These are phyloP conservation scores for Cadophora luteo-olivacea DNA, from an alignment of 2,329 filamentous ascomycete genomes.

Conservation along the genomic window DNA sequence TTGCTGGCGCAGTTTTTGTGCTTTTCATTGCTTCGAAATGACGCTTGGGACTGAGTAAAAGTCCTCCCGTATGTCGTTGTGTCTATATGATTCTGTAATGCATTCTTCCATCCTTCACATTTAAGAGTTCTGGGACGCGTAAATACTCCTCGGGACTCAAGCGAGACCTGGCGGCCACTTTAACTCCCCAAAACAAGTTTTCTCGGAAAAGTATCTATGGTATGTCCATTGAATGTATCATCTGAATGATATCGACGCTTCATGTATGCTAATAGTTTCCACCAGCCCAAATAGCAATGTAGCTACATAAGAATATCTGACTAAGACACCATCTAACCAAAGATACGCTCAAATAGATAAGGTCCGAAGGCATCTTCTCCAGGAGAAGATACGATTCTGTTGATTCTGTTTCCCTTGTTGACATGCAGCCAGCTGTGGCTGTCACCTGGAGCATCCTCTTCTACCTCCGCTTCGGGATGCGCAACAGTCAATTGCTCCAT, in stretches of 20 bases:
- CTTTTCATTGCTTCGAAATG: no score
- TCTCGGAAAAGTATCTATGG: neutral
- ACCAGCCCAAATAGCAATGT: neutral
- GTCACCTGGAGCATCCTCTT: slow-evolving; percentile 71
- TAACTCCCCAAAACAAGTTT: no score
- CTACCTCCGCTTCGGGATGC: slow-evolving; percentile 50
- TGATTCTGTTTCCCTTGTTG: slow-evolving; percentile 79
- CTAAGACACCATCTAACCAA: slow-evolving; percentile 32
- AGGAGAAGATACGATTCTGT: slow-evolving; percentile 73
- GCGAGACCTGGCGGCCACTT: no score
- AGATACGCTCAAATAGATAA: slow-evolving; percentile 67
- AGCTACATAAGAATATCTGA: neutral
- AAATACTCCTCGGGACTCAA: no score
- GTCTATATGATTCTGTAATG: no score
- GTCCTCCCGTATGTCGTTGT: no score
- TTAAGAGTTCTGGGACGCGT: no score
- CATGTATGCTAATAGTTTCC: slow-evolving; percentile 10
- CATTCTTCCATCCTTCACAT: no score
- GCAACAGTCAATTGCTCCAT: slow-evolving; percentile 48
- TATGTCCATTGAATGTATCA: neutral
- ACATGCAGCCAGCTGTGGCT: slow-evolving; percentile 76
- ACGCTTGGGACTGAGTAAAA: no score
- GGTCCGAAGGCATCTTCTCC: slow-evolving; percentile 71
- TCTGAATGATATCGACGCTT: slow-evolving; percentile 3
- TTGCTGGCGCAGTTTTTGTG: no score